Evolutionary conservation across 169 alveolate species (phyloP).

Genomic region (Theileria parva): DNA sequence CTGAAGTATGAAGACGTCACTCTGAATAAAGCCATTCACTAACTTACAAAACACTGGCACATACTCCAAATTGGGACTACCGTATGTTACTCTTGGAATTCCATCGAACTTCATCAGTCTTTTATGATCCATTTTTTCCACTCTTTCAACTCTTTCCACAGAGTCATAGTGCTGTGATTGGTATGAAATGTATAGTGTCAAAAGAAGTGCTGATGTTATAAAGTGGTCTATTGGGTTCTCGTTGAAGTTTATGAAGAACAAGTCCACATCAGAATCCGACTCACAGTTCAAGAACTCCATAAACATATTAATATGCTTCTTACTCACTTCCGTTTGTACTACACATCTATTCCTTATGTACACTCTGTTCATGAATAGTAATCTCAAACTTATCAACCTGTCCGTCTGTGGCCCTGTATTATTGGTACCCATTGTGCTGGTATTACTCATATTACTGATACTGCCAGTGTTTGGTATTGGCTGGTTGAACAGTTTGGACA

Average conservation of each 20-base stretch:
- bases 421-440: background rate
- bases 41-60: slow-evolving; percentile 45
- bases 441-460: background rate
- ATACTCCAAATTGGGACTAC: slow-evolving; percentile 30
- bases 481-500: slow-evolving; percentile 5
- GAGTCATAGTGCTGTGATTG: slow-evolving; percentile 19
- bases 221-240: slow-evolving; percentile 64
- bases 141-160: background rate
- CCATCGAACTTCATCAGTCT: slow-evolving; percentile 19
- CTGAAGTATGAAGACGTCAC: slow-evolving; percentile 56
- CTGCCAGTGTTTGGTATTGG: background rate
- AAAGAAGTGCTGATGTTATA: slow-evolving; percentile 44
- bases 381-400: slow-evolving; percentile 29
- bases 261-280: slow-evolving; percentile 35
- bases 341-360: slow-evolving; percentile 44
- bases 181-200: slow-evolving; percentile 45
- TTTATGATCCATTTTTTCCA: background rate
- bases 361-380: slow-evolving; percentile 25
- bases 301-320: slow-evolving; percentile 36
- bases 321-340: slow-evolving; percentile 33
- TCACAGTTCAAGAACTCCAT: slow-evolving; percentile 38
- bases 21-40: slow-evolving; percentile 45
- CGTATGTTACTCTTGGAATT: slow-evolving; percentile 42
- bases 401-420: background rate
- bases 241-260: slow-evolving; percentile 41